Base-by-base conservation (phyloP, 73 alveolate species). In the Paramecium caudatum region DNA sequence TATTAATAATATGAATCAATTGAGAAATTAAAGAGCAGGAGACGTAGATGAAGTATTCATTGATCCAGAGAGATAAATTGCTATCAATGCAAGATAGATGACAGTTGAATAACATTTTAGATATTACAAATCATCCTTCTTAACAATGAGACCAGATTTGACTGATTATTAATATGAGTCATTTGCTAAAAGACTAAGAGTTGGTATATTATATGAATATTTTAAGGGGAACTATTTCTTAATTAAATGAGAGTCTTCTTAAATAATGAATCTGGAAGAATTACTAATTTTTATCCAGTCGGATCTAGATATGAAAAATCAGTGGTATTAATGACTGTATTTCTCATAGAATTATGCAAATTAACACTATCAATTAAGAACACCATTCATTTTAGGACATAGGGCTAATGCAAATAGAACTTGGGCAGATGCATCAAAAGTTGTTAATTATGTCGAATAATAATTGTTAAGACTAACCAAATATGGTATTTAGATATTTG, bases 51-150 rank as follows among this genome's bases (percentile, higher is more conserved):
- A 74, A 39, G 39, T 74, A 3, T 41, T 21, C 30, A 74, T 74
- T n/a, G 88, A 74, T 74, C 65, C 88, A 27, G 88, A 74, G 21
- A 74, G 88, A 74, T 30, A 27, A 10, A 39, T 74, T 39, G 88
- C 88, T 41, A 41, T 74, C 7, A 74, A 74, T 74, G 88, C 88
- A 21, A 16, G 88, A 13, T 27, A 37, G 13, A 37, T 74, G 68
- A 74, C 25, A 16, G 27, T 68, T 37, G 88, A 36, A 74, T 74
- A 74, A 41, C 43, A 39, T 43, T 41, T 37, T 23, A 74, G 55
- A 74, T 74, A 74, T 45, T 74, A 41, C 5, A 74, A 45, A 43
- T 27, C 43, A 8, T 43, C 62, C 36, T 74, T 74, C 45, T 19
- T 30, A 5, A 41, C 88, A 12, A 0, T 41, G 43, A 74, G 88